phyloP scores from a whole-genome alignment of 2,329 filamentous ascomycete genomes.

The Penicillium decumbens region DNA sequence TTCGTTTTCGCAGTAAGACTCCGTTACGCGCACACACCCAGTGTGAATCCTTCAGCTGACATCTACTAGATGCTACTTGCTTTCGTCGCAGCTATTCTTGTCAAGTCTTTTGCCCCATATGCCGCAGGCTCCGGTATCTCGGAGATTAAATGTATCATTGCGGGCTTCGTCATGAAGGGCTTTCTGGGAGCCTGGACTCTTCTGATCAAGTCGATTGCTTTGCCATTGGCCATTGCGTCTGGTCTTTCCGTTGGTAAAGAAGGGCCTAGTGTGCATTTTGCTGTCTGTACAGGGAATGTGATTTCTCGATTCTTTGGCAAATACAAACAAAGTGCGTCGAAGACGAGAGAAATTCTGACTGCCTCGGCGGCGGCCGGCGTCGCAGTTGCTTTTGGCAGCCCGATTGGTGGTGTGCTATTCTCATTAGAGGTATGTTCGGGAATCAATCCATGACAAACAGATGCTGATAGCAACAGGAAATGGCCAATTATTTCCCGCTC shows the following conservation, averaged over 20 bases:
- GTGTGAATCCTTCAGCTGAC: constrained; percentile 2
- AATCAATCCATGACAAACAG: neutral
- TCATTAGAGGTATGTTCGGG: constrained; percentile 64
- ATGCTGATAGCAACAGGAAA: constrained; percentile 55
- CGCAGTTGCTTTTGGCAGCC: constrained; percentile 93
- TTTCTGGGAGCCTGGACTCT: constrained; percentile 90
- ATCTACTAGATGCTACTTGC: constrained; percentile 65
- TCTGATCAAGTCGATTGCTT: constrained; percentile 84
- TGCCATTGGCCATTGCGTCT: constrained; percentile 89
- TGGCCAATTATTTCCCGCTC: constrained; percentile 92
- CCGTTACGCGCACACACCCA: neutral
- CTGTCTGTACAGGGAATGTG: constrained; percentile 94
- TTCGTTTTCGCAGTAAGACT: constrained; percentile 69
- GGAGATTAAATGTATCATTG: constrained; percentile 99
- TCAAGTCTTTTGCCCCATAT: constrained; percentile 90
- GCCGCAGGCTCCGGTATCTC: constrained; percentile 95
- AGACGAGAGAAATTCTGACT: constrained; percentile 90
- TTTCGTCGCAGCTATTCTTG: constrained; percentile 73
- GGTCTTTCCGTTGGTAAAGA: constrained; percentile 95
- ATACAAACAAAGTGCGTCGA: constrained; percentile 85
- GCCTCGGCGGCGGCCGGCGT: constrained; percentile 93
- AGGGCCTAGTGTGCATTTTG: constrained; percentile 97
- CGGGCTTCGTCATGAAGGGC: constrained; percentile 98
- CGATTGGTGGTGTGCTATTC: constrained; percentile 93
- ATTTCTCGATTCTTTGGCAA: constrained; percentile 90